Percentiles rank a stretch among this genome's conserved stretches.
phyloP scores from a whole-genome alignment of 129 eudicot species.

The Solidago caesia region DNA sequence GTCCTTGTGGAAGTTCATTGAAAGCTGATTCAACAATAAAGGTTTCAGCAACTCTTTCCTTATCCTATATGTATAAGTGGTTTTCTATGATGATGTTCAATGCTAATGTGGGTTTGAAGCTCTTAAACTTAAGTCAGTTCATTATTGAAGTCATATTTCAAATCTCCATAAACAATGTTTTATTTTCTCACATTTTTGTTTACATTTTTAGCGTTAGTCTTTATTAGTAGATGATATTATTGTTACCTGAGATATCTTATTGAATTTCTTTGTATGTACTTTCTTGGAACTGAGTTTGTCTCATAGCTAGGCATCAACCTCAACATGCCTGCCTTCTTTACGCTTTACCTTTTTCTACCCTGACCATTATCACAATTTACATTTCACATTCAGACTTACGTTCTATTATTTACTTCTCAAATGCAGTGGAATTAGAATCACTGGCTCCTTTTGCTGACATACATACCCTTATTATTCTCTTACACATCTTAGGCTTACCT shows the following conservation, averaged over 20 bases:
- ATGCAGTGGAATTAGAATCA: too few relatives aligned
- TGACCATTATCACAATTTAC: too few relatives aligned
- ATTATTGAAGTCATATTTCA: background rate
- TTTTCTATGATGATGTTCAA: background rate
- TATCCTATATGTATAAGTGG: background rate
- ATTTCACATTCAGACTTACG: too few relatives aligned
- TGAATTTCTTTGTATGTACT: too few relatives aligned
- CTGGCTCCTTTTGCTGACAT: background rate
- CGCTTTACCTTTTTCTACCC: too few relatives aligned
- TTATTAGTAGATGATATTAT: too few relatives aligned
- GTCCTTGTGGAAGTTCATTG: slow-evolving; percentile 77
- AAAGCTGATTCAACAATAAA: slow-evolving; percentile 68
- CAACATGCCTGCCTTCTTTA: background rate
- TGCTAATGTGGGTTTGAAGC: background rate
- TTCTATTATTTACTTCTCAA: too few relatives aligned
- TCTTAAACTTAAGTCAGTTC: background rate
- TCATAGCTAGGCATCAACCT: background rate
- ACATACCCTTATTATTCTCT: background rate
- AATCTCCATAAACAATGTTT: background rate
- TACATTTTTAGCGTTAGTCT: too few relatives aligned
- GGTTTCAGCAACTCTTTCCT: slow-evolving; percentile 38
- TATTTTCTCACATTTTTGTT: background rate
- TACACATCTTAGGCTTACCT: background rate
- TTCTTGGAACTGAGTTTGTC: background rate
- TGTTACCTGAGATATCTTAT: too few relatives aligned